phyloP scores from a whole-genome alignment of 1,284 basidiomycete species.

The Sanghuangporus weigelae region DNA sequence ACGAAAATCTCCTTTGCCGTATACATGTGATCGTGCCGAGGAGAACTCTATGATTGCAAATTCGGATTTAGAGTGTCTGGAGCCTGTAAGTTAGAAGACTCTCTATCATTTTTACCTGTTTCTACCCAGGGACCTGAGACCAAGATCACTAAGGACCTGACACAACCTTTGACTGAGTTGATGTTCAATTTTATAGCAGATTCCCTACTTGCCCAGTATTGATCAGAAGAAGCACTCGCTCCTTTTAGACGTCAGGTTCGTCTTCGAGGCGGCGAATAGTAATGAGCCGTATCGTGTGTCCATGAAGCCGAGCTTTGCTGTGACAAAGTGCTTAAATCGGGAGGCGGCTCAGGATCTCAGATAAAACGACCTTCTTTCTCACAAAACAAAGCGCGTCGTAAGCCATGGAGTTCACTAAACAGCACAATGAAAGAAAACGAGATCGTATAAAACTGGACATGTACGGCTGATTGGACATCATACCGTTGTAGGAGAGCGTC shows the following conservation, averaged over 20 bases:
- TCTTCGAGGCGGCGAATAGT: no score
- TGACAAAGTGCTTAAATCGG: neutral
- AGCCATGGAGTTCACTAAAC: neutral
- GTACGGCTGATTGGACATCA: neutral
- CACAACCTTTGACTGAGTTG: neutral
- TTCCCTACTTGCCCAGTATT: no score
- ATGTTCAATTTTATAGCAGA: neutral
- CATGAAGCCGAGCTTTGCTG: neutral
- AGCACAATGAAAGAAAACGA: neutral
- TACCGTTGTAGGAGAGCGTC: neutral
- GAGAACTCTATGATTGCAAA: neutral
- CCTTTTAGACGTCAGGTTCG: no score
- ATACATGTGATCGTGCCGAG: neutral
- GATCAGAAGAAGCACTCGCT: no score
- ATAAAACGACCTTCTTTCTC: neutral
- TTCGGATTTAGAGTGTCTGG: neutral
- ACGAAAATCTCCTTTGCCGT: neutral
- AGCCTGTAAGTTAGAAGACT: neutral
- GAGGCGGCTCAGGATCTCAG: neutral
- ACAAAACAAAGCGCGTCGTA: neutral
- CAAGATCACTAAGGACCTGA: neutral
- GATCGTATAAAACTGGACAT: neutral
- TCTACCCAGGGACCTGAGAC: neutral
- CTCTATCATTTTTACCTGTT: neutral
- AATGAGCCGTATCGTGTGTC: neutral